Conservation (phyloP, 129 eudicot genomes). For the Daucus carota region DNA sequence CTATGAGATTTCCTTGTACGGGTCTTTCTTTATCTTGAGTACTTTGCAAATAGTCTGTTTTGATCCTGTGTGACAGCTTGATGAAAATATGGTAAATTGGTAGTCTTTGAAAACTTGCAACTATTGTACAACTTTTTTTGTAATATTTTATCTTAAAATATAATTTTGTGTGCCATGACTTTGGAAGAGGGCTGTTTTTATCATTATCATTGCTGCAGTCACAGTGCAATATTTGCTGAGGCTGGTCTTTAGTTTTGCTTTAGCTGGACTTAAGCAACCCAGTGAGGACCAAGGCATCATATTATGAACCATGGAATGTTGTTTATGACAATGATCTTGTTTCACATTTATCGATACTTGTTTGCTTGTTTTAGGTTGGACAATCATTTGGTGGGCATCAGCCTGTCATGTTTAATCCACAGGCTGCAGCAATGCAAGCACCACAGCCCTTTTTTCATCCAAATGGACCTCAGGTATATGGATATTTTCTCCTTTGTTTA, state of each 20-base stretch:
- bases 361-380: constrained; percentile 50
- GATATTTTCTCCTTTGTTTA: background rate
- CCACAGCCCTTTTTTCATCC: constrained; percentile 69
- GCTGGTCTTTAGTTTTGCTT: background rate
- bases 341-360: background rate
- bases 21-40: too few relatives aligned
- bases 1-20: background rate
- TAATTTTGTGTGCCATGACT: background rate
- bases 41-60: too few relatives aligned
- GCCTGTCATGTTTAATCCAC: constrained; percentile 76
- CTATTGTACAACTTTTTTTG: background rate
- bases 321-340: background rate
- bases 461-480: constrained; percentile 73
- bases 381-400: constrained; percentile 62
- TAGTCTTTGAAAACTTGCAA: background rate
- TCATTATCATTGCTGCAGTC: background rate
- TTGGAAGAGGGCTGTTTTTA: background rate
- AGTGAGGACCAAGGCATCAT: background rate
- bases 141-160: background rate
- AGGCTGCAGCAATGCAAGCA: constrained; percentile 52
- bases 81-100: background rate
- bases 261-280: background rate
- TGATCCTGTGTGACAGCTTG: too few relatives aligned
- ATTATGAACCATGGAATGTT: background rate
- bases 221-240: background rate